Evolutionary conservation across 2,329 filamentous ascomycete species (phyloP), one percentile per base, ranked within the genome.

Genomic region (Helminthosporium solani): DNA sequence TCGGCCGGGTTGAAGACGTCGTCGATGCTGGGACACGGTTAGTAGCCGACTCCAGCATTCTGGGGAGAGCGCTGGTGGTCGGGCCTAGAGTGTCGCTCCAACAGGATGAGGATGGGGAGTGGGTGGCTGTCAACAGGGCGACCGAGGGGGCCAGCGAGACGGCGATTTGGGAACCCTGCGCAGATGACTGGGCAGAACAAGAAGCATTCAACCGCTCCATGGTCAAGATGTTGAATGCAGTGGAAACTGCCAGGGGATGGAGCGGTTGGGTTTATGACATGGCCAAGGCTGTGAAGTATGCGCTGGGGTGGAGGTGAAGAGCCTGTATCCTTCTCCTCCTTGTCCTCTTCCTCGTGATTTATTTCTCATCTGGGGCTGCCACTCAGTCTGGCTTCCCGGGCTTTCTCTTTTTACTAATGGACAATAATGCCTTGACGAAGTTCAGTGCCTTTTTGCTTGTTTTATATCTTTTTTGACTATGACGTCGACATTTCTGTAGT

Each of bases 21-120:
- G 75, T 87, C 2, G 81, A 86, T 50, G 83, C 83, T 3, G 81
- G 74, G 0, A 85, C 81, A 14, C 73, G 83, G 34, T 72, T 87
- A 27, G 75, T 83, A 36, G 80, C 82, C 0, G 82, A 86, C 57
- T 74, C 77, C 30, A 63, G 67, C 23, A 76, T 86, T 37, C 68
- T 76, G 7, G 84, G 84, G 2, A 71, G 83, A 44, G 75, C 77
- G 3, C 68, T 88, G 40, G 72, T 76, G 23, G 71, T 87, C 35
- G 81, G 80, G 0, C 82, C 83, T 6, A 79, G 75, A 43, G 65
- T 83, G 35, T 69, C 74, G 56, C 64, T 80, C 30, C 64, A 72
- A 39, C 69, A 73, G 20, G 71, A 74, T 35, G 72, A 61, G 2
- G 54, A 47, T 6, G 66, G 65, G 30, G 57, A 68, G 42, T 68